Base-by-base conservation (phyloP, 768 basidiomycete genomes). In the Polyporus arcularius region DNA sequence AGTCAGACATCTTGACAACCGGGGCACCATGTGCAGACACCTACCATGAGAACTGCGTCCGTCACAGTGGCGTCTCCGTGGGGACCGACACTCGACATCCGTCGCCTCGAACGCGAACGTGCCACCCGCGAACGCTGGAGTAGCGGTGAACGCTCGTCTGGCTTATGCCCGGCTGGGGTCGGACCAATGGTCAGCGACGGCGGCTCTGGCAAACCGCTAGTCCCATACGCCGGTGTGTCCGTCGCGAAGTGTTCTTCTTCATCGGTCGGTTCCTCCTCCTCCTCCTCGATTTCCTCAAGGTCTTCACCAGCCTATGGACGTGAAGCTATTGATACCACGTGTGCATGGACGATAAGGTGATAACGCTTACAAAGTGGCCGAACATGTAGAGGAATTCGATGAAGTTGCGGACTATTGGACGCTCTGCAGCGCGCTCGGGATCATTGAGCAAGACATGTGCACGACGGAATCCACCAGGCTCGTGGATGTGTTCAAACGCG, bases 311-410 rank as follows among this genome's bases (percentile, higher is more conserved):
- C 95, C 94, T 94, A 59, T 32, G 26, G 12, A 50, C 61, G 48
- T 7, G 11, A 30, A 38, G 57, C 48, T 41, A 45, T 12, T 42
- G 35, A 49, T 26, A 26, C 21, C 21, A 26, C 21, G 21, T 26
- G 39, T 26, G 4, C 18, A 53, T 14, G 14, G 35, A n/a, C 35
- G 1, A 10, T 42, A 28, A 47, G 1, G 2, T 7, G 6, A 12
- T 28, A 1, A 38, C 32, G 79, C 95, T 77, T 70, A 96, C 96
- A 70, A 97, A 98, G 73, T 98, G 96, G 4, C 97, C 97, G 69
- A 93, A 99, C 28, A 98, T 80, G 68, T 90, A 90, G 47, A 99
- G 76, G 73, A 99, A 99, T 68, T 98, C 95, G 61, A 98, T 90
- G 63, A 96, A 96, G 70, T 92, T 96, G 68, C 88, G 88, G 32